A percentile compares a stretch with the other conserved stretches of the same genome.
Conservation (phyloP, 2,329 filamentous ascomycete species). For the Colletotrichum camelliae region DNA sequence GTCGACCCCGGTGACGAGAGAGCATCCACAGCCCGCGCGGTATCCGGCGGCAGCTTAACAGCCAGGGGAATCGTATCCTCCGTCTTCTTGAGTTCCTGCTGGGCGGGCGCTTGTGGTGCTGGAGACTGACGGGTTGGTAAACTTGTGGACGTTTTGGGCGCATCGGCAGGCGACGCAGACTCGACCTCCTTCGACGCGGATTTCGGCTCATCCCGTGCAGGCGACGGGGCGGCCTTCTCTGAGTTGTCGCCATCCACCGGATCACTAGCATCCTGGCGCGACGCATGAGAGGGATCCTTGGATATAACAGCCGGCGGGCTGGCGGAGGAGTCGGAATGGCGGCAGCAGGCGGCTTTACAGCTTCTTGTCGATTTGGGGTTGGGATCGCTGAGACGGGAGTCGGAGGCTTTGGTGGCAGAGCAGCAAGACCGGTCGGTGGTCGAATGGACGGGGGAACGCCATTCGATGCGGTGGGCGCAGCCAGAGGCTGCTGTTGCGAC, state of each 20-base stretch:
- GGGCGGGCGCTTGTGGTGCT: conserved; percentile 20
- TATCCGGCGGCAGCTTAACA: conserved; percentile 41
- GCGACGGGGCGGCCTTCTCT: background rate
- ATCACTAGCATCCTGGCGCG: conserved; percentile 3
- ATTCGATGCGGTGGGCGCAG: background rate
- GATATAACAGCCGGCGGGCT: background rate
- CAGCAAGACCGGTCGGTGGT: background rate
- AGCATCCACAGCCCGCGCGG: conserved; percentile 44
- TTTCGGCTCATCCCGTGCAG: background rate
- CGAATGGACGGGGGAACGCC: background rate
- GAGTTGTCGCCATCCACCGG: background rate
- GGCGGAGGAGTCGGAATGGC: background rate
- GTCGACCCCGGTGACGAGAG: conserved; percentile 69
- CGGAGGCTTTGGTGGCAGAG: conserved; percentile 5
- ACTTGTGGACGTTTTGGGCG: background rate
- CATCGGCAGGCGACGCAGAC: background rate
- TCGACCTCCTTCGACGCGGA: conserved; percentile 3
- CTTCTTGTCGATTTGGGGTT: background rate
- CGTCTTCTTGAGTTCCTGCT: conserved; percentile 39
- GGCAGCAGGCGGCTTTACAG: background rate
- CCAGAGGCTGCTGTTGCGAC: background rate
- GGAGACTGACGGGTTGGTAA: background rate
- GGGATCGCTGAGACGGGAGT: background rate
- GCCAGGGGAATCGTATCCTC: conserved; percentile 24
- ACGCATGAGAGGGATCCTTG: conserved; percentile 14